Evolutionary conservation across 345 rosid species (phyloP).

Genomic region (Citrus inodora): DNA sequence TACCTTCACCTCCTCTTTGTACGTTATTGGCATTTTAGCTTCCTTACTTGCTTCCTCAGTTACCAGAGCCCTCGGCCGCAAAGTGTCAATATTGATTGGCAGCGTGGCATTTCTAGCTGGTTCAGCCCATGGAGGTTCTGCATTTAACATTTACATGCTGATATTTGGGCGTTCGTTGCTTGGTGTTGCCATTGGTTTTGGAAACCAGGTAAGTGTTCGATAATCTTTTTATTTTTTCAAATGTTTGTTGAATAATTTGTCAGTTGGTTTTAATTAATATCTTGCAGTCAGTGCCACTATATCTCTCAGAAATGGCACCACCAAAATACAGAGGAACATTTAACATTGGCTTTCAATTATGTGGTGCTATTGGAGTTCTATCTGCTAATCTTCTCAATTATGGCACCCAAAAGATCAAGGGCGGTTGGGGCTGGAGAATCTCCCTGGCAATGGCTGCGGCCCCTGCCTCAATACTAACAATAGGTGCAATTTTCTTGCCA

Average conservation of each 20-base stretch:
- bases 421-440: conserved; percentile 74
- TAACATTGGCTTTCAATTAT: conserved; percentile 66
- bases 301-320: conserved; percentile 84
- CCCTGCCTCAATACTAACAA: conserved; percentile 57
- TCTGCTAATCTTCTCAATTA: conserved; percentile 57
- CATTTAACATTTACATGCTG: conserved; percentile 53
- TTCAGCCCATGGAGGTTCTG: conserved; percentile 53
- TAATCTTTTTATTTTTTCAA: background rate
- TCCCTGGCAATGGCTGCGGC: conserved; percentile 67
- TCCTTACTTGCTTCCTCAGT: conserved; percentile 54
- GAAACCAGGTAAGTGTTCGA: conserved; percentile 55
- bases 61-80: conserved; percentile 58
- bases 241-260: background rate
- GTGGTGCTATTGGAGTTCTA: conserved; percentile 55
- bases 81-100: conserved; percentile 55
- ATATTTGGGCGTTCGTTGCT: conserved; percentile 63
- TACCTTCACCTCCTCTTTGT: too few species aligned
- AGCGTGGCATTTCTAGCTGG: conserved; percentile 61
- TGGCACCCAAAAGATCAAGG: conserved; percentile 56
- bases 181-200: conserved; percentile 69
- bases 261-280: background rate
- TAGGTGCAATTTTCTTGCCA: conserved; percentile 61
- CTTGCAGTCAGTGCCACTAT: conserved; percentile 68
- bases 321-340: conserved; percentile 71
- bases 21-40: conserved; percentile 40